Evolutionary conservation across 768 basidiomycete species (phyloP).

Genomic region (Kwoniella sp.): DNA sequence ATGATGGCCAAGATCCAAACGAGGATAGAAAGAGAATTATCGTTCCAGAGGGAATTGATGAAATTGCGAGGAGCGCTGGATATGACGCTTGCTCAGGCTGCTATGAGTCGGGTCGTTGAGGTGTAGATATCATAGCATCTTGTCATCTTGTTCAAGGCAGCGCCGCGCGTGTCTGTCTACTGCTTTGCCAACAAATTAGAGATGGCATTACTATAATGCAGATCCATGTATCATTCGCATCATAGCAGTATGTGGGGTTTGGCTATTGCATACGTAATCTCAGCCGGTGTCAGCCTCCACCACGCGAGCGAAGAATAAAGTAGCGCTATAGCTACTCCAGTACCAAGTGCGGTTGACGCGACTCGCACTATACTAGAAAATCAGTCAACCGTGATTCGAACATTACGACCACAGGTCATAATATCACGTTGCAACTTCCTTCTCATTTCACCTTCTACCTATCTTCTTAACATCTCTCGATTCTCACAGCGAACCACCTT

Average conservation of each 20-base stretch:
- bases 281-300: constrained; percentile 14
- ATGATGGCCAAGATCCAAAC: constrained; percentile 77
- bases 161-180: too few species aligned
- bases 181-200: too few species aligned
- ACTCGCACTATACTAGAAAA: not conserved
- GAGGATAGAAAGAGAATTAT: constrained; percentile 81
- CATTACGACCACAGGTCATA: not conserved
- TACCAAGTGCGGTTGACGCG: constrained; percentile 2
- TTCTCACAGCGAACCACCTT: too few species aligned
- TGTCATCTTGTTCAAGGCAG: too few species aligned
- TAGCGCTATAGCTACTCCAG: too few species aligned
- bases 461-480: not conserved
- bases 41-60: constrained; percentile 81
- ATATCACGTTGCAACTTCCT: not conserved
- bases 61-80: constrained; percentile 83
- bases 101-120: constrained; percentile 39
- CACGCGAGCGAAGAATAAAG: constrained; percentile 15
- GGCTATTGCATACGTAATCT: not conserved
- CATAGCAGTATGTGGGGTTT: too few species aligned
- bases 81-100: constrained; percentile 65
- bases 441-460: not conserved
- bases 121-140: not conserved
- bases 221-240: not conserved
- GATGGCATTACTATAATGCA: not conserved
- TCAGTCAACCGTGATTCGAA: constrained; percentile 1